A percentile compares a stretch with the other conserved stretches of the same genome.
phyloP scores from a whole-genome alignment of 768 basidiomycete species.

The Russula brevipes region DNA sequence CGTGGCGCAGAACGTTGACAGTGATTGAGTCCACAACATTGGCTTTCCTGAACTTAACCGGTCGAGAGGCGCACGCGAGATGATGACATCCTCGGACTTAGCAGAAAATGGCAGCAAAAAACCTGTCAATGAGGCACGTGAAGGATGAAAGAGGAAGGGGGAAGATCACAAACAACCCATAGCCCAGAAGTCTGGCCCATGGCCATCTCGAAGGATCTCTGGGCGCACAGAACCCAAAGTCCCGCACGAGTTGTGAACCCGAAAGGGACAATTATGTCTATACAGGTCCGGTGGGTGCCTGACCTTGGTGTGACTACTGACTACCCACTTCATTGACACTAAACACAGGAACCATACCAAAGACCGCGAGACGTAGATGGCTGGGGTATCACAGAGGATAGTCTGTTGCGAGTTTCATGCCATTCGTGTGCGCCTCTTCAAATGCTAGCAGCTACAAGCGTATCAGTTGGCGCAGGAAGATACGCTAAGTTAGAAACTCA shows the following conservation, averaged over 20 bases:
- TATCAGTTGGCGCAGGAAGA: background rate
- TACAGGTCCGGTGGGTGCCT: background rate
- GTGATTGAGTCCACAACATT: background rate
- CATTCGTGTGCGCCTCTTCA: conserved; percentile 24
- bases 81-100: background rate
- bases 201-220: background rate
- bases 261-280: background rate
- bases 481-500: background rate
- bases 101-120: background rate
- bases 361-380: conserved; percentile 29
- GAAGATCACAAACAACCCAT: background rate
- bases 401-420: conserved; percentile 10
- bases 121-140: background rate
- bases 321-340: background rate
- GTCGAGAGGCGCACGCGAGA: background rate
- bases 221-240: background rate
- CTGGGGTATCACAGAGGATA: conserved; percentile 26
- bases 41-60: background rate
- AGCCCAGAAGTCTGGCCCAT: conserved; percentile 1
- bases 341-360: conserved; percentile 30
- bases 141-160: background rate
- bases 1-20: background rate
- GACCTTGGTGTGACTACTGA: background rate
- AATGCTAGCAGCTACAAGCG: conserved; percentile 22
- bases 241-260: background rate